A percentile compares a stretch with the other conserved stretches of the same genome.
These are phyloP conservation scores for Plasmodiophora brassicae DNA, from an alignment of 208 protist species.

Conservation along the genomic window DNA sequence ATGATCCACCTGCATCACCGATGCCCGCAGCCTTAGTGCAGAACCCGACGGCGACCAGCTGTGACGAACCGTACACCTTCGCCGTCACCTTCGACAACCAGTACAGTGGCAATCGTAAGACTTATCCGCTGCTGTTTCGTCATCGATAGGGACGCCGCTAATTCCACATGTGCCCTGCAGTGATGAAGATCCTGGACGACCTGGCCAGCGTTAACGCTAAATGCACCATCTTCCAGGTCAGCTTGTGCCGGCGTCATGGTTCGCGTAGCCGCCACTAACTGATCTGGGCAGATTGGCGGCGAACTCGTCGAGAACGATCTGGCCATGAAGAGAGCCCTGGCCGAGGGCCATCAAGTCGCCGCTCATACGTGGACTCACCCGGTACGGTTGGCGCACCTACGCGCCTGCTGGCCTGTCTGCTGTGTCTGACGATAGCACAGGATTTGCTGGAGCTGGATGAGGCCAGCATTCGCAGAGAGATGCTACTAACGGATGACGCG, in stretches of 20 bases:
- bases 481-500: background rate
- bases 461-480: background rate
- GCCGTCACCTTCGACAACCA: slow-evolving; percentile 21
- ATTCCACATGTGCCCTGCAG: too few relatives aligned
- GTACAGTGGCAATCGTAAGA: background rate
- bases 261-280: too few relatives aligned
- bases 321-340: background rate
- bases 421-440: background rate
- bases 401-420: background rate
- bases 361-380: background rate
- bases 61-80: background rate
- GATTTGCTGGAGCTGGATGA: background rate
- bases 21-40: background rate
- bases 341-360: slow-evolving; percentile 17
- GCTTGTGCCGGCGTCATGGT: too few relatives aligned
- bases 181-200: background rate
- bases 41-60: slow-evolving; percentile 9
- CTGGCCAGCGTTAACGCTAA: background rate
- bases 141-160: too few relatives aligned
- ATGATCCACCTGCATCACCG: background rate
- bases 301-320: background rate
- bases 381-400: background rate
- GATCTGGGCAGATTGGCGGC: slow-evolving; percentile 23
- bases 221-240: slow-evolving; percentile 26
- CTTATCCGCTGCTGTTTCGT: background rate